Percentiles rank a stretch among this genome's conserved stretches.
phyloP scores from a whole-genome alignment of 208 protist species.

The Histomonas meleagridis region DNA sequence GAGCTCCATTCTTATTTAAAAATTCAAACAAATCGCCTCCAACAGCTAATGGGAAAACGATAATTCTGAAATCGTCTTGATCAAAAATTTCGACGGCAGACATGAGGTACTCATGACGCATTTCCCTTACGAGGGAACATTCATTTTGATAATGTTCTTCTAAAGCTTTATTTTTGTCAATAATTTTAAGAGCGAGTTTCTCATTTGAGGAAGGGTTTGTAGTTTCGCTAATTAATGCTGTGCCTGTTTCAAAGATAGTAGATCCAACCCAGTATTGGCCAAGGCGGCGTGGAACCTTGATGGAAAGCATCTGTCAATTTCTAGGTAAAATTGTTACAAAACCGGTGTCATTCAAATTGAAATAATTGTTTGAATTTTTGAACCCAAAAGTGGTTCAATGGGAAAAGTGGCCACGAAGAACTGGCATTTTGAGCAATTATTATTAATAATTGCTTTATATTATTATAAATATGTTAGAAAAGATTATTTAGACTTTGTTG shows the following conservation, averaged over 20 bases:
- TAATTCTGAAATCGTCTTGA: background rate
- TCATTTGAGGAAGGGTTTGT: background rate
- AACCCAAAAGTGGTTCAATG: too few species aligned
- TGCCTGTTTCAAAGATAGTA: background rate
- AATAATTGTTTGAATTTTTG: too few species aligned
- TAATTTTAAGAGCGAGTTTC: background rate
- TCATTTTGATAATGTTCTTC: background rate
- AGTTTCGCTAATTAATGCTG: background rate
- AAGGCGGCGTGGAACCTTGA: too few species aligned
- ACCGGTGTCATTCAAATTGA: too few species aligned
- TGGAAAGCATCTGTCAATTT: too few species aligned
- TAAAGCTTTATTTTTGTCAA: background rate
- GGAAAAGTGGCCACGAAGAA: too few species aligned
- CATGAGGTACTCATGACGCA: background rate
- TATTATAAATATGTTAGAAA: too few species aligned
- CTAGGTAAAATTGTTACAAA: too few species aligned
- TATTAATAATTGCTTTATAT: too few species aligned
- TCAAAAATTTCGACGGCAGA: background rate
- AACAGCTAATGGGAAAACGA: background rate
- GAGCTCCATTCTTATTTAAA: background rate
- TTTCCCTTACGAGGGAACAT: background rate
- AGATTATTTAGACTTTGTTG: too few species aligned
- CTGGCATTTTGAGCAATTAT: too few species aligned
- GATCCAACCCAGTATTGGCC: background rate
- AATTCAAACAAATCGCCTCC: conserved; percentile 1